Percentiles rank a stretch among this genome's conserved stretches.
Conservation (phyloP, 371 early-diverging fungal genomes). For the Umbelopsis sp. region DNA sequence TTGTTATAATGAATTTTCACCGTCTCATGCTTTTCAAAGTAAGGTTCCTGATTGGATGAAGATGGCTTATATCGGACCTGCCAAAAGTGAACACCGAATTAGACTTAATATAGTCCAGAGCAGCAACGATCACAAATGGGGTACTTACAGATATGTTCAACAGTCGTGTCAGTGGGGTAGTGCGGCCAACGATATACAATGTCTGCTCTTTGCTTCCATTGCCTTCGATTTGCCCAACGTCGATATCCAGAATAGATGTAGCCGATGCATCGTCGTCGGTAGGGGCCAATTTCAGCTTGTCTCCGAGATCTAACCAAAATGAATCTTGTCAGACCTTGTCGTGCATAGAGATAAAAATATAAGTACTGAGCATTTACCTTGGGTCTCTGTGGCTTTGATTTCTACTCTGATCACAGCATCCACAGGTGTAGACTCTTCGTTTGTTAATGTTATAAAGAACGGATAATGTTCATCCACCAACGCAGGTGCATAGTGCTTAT, state of each 20-base stretch:
- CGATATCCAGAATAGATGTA: neutral
- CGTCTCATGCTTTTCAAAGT: slow-evolving; percentile 10
- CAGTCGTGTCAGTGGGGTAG: neutral
- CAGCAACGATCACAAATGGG: neutral
- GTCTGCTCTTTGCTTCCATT: slow-evolving; percentile 9
- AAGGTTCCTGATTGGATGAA: slow-evolving; percentile 6
- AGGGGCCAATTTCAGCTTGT: neutral
- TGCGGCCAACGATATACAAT: slow-evolving; percentile 5
- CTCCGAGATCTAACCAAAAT: neutral
- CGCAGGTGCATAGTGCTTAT: slow-evolving; percentile 62
- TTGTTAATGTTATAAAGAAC: slow-evolving; percentile 61
- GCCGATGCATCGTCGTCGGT: neutral
- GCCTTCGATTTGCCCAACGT: slow-evolving; percentile 6
- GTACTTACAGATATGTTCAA: slow-evolving; percentile 6
- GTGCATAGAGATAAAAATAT: neutral
- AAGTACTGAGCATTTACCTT: slow-evolving; percentile 28
- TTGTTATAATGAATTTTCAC: neutral
- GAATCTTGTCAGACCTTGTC: neutral
- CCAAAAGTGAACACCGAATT: neutral
- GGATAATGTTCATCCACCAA: slow-evolving; percentile 72
- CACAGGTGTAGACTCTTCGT: slow-evolving; percentile 60
- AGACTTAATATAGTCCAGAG: neutral
- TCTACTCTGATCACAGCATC: slow-evolving; percentile 52
- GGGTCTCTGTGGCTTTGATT: slow-evolving; percentile 49
- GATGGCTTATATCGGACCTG: slow-evolving; percentile 12